Conservation (phyloP, 2,329 filamentous ascomycete species). For the Xylariaceae sp. region DNA sequence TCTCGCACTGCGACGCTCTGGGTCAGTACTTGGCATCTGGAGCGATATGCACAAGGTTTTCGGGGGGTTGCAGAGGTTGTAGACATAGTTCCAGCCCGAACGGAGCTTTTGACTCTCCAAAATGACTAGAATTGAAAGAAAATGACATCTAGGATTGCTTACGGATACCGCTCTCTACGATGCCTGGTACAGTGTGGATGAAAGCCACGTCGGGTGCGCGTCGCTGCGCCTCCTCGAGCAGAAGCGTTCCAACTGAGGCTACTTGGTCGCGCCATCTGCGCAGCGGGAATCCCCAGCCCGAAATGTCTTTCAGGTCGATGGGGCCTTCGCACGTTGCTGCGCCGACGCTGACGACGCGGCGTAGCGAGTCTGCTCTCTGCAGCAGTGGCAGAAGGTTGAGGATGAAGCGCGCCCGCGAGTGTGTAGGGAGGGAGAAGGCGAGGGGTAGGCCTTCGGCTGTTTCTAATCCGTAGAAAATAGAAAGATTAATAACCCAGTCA, state of each 20-base stretch:
- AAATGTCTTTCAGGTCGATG: conserved; percentile 22
- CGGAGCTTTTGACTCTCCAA: too few species aligned
- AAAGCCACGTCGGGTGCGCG: conserved; percentile 31
- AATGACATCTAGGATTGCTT: too few species aligned
- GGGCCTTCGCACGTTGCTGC: conserved; percentile 20
- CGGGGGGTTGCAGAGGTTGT: too few species aligned
- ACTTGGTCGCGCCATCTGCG: conserved; percentile 22
- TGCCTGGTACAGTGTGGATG: conserved; percentile 26
- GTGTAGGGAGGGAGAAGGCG: not conserved
- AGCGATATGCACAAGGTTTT: too few species aligned
- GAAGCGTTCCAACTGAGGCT: conserved; percentile 24
- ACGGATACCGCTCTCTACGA: conserved; percentile 34
- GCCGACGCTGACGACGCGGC: conserved; percentile 22
- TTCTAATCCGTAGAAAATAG: too few species aligned
- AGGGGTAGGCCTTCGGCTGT: conserved; percentile 18
- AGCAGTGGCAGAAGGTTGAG: conserved; percentile 14
- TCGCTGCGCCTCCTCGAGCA: conserved; percentile 20
- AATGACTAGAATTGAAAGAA: too few species aligned
- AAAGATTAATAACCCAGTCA: not conserved
- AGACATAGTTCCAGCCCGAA: too few species aligned
- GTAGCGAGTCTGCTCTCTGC: conserved; percentile 5
- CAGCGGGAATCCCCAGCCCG: conserved; percentile 15
- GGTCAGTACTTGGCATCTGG: too few species aligned
- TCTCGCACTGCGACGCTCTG: too few species aligned
- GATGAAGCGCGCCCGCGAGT: conserved; percentile 17